These are phyloP conservation scores for Yarrowia yakushimensis DNA, from an alignment of 805 yeast genomes.

Conservation along the genomic window DNA sequence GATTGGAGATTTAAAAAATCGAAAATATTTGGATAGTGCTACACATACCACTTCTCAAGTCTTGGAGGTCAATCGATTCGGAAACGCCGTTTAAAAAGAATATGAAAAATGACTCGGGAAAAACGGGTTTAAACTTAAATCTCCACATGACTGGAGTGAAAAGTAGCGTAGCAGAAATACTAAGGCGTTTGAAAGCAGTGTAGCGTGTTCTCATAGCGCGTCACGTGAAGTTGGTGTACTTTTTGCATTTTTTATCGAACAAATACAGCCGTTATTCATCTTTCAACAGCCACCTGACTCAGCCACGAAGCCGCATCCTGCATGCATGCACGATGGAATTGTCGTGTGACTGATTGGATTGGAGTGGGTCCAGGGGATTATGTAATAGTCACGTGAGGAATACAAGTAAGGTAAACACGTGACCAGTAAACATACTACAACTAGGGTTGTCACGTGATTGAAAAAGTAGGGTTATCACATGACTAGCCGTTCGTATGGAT, in stretches of 20 bases:
- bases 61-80: too few relatives aligned
- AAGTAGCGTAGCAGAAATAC: background rate
- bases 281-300: background rate
- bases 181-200: too few relatives aligned
- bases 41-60: too few relatives aligned
- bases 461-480: background rate
- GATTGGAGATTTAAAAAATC: background rate
- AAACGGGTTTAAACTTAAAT: background rate
- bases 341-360: slow-evolving; percentile 7
- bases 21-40: too few relatives aligned
- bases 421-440: too few relatives aligned
- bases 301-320: background rate
- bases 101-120: background rate
- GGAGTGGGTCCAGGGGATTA: background rate
- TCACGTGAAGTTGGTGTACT: background rate
- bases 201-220: background rate
- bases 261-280: background rate
- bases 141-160: background rate
- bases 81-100: too few relatives aligned
- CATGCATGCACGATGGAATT: background rate
- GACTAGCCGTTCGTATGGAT: background rate
- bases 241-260: too few relatives aligned
- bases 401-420: too few relatives aligned
- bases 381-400: background rate
- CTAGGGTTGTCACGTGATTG: background rate